Evolutionary conservation across 441 rosid genomes (phyloP).

Genomic region (Macaranga tanarius): DNA sequence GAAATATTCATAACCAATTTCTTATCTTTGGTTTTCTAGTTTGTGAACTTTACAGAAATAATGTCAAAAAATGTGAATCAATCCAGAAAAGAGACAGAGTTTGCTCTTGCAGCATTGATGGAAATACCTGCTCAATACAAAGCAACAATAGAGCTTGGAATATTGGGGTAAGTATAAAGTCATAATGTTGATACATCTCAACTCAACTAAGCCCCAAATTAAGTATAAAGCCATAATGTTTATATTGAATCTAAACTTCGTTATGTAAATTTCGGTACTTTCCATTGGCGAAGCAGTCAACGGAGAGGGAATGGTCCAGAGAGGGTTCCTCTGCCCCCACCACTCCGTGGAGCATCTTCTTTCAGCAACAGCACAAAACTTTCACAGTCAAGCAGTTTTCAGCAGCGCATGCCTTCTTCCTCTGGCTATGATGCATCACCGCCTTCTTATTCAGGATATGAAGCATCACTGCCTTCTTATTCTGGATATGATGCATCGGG

Average conservation of each 20-base stretch:
- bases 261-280: conserved; percentile 3
- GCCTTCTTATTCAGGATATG: conserved; percentile 26
- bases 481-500: conserved; percentile 32
- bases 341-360: conserved; percentile 49
- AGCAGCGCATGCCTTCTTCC: conserved; percentile 40
- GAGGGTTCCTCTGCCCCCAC: conserved; percentile 84
- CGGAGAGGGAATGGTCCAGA: conserved; percentile 48
- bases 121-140: conserved; percentile 92
- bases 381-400: conserved; percentile 53
- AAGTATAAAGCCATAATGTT: neutral
- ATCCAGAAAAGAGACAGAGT: conserved; percentile 73
- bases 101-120: conserved; percentile 91
- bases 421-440: conserved; percentile 33
- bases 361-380: conserved; percentile 43
- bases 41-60: conserved; percentile 88
- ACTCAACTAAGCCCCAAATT: too few species aligned
- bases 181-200: neutral
- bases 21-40: conserved; percentile 42
- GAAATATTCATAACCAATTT: neutral
- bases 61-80: conserved; percentile 62
- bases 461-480: conserved; percentile 20
- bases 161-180: conserved; percentile 62
- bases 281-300: conserved; percentile 31
- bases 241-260: neutral
- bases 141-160: conserved; percentile 76